These are phyloP conservation scores for Asterophora lycoperdoides DNA, from an alignment of 768 basidiomycete genomes.

Conservation along the genomic window DNA sequence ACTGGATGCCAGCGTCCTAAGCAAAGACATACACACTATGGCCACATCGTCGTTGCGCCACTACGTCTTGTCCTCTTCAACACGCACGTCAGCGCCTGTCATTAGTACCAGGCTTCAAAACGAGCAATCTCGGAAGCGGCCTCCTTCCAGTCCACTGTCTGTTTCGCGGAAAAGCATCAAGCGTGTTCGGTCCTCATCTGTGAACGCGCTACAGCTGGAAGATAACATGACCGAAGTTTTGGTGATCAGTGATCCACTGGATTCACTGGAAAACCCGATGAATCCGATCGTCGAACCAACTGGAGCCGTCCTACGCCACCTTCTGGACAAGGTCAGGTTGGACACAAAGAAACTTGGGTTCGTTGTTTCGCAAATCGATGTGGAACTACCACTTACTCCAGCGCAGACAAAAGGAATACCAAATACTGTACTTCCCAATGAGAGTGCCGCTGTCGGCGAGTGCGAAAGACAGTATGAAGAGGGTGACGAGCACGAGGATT, in stretches of 20 bases:
- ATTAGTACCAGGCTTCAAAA: not conserved
- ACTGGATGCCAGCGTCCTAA: conserved; percentile 7
- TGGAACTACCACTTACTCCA: not conserved
- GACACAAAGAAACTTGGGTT: conserved; percentile 20
- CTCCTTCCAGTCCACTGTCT: not conserved
- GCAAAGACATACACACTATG: conserved; percentile 1
- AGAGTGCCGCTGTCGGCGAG: conserved; percentile 51
- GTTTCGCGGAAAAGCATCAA: conserved; percentile 19
- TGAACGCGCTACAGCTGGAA: conserved; percentile 18
- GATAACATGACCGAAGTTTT: conserved; percentile 22
- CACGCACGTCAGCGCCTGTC: not conserved
- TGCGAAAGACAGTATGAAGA: conserved; percentile 46
- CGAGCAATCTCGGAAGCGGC: conserved; percentile 3
- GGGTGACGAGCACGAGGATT: conserved; percentile 48
- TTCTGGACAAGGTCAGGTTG: conserved; percentile 13
- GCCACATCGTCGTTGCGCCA: conserved; percentile 9
- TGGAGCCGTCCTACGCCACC: conserved; percentile 1
- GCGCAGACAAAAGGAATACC: conserved; percentile 60
- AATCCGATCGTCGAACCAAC: not conserved
- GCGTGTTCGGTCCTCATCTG: conserved; percentile 16
- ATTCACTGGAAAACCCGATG: not conserved
- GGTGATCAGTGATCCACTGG: not conserved
- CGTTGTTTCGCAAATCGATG: not conserved
- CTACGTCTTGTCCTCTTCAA: not conserved
- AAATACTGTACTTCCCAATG: conserved; percentile 82